These are phyloP conservation scores for Coemansia sp. DNA, from an alignment of 192 early-diverging fungal species.

Conservation along the genomic window DNA sequence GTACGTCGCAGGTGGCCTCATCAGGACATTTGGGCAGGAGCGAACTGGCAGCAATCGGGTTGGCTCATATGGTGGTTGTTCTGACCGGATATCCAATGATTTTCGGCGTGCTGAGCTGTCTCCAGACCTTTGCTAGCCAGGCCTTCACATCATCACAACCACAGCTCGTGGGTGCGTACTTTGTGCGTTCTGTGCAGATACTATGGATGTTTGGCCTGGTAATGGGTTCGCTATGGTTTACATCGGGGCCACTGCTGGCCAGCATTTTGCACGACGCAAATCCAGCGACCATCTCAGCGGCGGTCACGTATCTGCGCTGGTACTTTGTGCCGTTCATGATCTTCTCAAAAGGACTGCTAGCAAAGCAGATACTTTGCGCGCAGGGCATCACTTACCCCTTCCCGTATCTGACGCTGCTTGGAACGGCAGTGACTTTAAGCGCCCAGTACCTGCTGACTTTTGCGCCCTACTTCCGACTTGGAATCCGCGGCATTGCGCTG, in stretches of 20 bases:
- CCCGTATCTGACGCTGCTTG: conserved; percentile 43
- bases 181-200: conserved; percentile 36
- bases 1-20: conserved; percentile 63
- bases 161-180: conserved; percentile 47
- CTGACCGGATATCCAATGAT: conserved; percentile 71
- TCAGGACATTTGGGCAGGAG: conserved; percentile 63
- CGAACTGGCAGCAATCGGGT: conserved; percentile 68
- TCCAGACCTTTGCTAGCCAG: conserved; percentile 77
- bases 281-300: conserved; percentile 9
- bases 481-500: conserved; percentile 68
- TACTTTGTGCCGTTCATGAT: conserved; percentile 50
- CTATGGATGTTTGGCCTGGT: conserved; percentile 42
- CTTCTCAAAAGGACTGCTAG: conserved; percentile 29
- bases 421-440: conserved; percentile 22
- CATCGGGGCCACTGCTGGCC: conserved; percentile 17
- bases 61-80: conserved; percentile 73
- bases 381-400: conserved; percentile 50
- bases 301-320: conserved; percentile 43
- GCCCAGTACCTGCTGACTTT: conserved; percentile 48
- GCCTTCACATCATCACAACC: conserved; percentile 57
- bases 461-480: conserved; percentile 54
- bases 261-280: conserved; percentile 22
- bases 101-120: conserved; percentile 69
- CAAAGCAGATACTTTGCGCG: conserved; percentile 41
- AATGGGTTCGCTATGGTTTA: conserved; percentile 39